Conservation (phyloP, 805 yeast species). For the Ogataea naganishii region DNA sequence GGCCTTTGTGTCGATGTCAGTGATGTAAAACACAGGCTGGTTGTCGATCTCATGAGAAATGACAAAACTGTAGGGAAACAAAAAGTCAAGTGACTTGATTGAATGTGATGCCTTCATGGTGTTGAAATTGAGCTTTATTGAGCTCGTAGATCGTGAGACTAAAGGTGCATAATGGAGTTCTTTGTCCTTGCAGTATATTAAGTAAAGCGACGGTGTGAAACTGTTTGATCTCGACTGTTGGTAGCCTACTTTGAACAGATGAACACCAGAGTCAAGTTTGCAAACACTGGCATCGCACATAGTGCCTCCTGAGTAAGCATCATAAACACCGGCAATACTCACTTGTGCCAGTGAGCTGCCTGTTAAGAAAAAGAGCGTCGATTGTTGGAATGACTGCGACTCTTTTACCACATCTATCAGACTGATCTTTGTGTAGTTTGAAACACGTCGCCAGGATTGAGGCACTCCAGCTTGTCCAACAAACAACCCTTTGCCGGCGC, state of each 20-base stretch:
- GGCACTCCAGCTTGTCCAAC: slow-evolving; percentile 34
- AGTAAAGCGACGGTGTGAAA: slow-evolving; percentile 43
- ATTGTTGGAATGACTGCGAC: slow-evolving; percentile 35
- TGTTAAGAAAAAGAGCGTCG: slow-evolving; percentile 41
- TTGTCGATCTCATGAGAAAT: slow-evolving; percentile 17
- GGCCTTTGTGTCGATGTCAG: slow-evolving; percentile 19
- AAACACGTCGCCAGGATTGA: slow-evolving; percentile 49
- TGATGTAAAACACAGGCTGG: slow-evolving; percentile 19
- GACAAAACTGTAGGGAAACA: slow-evolving; percentile 20
- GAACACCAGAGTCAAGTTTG: slow-evolving; percentile 31
- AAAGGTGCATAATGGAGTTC: slow-evolving; percentile 27
- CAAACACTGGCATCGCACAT: slow-evolving; percentile 25
- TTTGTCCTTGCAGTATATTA: slow-evolving; percentile 46
- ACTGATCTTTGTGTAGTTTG: slow-evolving; percentile 41
- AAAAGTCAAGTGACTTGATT: slow-evolving; percentile 14
- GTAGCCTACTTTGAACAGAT: slow-evolving; percentile 59
- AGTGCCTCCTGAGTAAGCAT: slow-evolving; percentile 42
- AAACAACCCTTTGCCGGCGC: slow-evolving; percentile 57
- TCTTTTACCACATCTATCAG: slow-evolving; percentile 55
- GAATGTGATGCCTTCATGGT: slow-evolving; percentile 19
- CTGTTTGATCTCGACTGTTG: slow-evolving; percentile 56
- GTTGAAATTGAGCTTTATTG: slow-evolving; percentile 15
- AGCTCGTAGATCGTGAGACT: slow-evolving; percentile 23
- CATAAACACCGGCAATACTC: slow-evolving; percentile 51
- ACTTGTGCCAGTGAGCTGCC: slow-evolving; percentile 54